These are phyloP conservation scores for Dianthus caryophyllus DNA, from an alignment of 148 eudicot species.

Conservation along the genomic window DNA sequence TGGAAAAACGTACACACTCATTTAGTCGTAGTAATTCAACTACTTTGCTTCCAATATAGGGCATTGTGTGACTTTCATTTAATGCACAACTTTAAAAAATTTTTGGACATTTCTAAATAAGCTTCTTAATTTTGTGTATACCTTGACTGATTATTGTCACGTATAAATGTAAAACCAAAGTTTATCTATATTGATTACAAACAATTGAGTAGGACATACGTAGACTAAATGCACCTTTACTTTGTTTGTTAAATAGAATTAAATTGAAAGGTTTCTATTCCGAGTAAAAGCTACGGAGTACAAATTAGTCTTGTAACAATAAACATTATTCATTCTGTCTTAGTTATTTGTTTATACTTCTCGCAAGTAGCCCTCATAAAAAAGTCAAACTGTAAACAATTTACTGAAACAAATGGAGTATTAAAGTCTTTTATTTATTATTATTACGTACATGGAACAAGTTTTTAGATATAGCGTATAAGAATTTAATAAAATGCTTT, in stretches of 20 bases:
- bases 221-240: not conserved
- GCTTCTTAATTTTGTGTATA: slow-evolving; percentile 6
- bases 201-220: not conserved
- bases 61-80: slow-evolving; percentile 1
- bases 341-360: too few species aligned
- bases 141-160: slow-evolving; percentile 1
- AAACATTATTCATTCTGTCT: too few species aligned
- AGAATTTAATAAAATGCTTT: too few species aligned
- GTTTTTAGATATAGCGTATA: too few species aligned
- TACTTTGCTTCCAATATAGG: not conserved
- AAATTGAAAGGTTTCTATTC: slow-evolving; percentile 9
- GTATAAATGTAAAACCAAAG: slow-evolving; percentile 6
- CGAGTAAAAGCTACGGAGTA: not conserved
- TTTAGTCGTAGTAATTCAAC: not conserved
- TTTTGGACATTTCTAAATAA: not conserved
- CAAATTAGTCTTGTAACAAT: too few species aligned
- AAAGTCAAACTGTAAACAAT: too few species aligned
- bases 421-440: too few species aligned
- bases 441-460: too few species aligned
- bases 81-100: not conserved
- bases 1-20: too few species aligned
- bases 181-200: slow-evolving; percentile 10
- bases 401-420: too few species aligned
- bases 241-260: not conserved
- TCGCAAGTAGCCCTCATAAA: too few species aligned